A percentile compares a stretch with the other conserved stretches of the same genome.
Conservation (phyloP, 2,329 filamentous ascomycete species). For the Fusarium sp. region DNA sequence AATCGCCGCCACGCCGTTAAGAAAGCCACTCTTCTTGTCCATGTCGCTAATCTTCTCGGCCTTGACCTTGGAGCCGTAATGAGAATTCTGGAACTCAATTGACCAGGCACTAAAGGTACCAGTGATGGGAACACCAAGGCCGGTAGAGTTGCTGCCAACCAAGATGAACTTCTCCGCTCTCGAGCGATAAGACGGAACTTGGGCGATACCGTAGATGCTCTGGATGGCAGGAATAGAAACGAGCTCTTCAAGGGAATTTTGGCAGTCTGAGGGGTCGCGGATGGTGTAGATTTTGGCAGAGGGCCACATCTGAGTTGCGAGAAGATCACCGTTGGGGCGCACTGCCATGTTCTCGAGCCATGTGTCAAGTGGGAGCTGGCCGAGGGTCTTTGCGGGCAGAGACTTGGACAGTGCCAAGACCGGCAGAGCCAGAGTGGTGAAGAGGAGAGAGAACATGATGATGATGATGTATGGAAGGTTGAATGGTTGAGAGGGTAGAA, state of each 20-base stretch:
- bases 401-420: slow-evolving; percentile 11
- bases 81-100: slow-evolving; percentile 8
- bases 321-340: slow-evolving; percentile 29
- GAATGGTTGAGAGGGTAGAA: background rate
- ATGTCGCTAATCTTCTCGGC: slow-evolving; percentile 26
- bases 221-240: slow-evolving; percentile 27
- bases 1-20: slow-evolving; percentile 23
- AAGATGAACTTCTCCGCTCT: slow-evolving; percentile 22
- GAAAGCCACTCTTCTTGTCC: slow-evolving; percentile 8
- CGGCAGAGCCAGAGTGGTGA: background rate
- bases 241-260: slow-evolving; percentile 18
- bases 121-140: background rate
- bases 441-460: slow-evolving; percentile 11
- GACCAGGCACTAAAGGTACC: slow-evolving; percentile 28
- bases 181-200: slow-evolving; percentile 1
- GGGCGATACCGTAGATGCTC: slow-evolving; percentile 24
- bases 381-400: slow-evolving; percentile 14
- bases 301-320: slow-evolving; percentile 24
- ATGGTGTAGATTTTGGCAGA: slow-evolving; percentile 29
- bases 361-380: slow-evolving; percentile 19
- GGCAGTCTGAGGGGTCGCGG: slow-evolving; percentile 2
- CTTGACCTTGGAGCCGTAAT: background rate
- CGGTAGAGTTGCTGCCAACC: slow-evolving; percentile 31
- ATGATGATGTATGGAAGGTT: background rate
- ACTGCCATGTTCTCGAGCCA: slow-evolving; percentile 36